phyloP scores from a whole-genome alignment of 345 rosid species.

The Citrus hindsii region DNA sequence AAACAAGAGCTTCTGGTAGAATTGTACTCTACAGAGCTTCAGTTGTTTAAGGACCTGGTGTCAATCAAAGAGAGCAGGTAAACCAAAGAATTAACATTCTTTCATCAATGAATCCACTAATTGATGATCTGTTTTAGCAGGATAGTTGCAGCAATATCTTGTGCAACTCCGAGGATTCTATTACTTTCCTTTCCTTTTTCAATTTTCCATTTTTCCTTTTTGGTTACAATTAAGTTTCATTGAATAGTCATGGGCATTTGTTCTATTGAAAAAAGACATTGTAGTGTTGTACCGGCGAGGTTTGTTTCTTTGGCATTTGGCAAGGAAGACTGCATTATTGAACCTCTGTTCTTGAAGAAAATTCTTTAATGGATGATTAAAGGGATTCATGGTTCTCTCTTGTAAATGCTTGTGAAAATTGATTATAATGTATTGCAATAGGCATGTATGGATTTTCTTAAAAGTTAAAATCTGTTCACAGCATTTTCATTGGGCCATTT shows the following conservation, averaged over 20 bases:
- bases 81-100: background rate
- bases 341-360: background rate
- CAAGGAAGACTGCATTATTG: background rate
- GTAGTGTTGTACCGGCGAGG: background rate
- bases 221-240: background rate
- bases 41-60: constrained; percentile 70
- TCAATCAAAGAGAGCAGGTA: constrained; percentile 70
- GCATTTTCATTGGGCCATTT: background rate
- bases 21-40: constrained; percentile 86
- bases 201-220: background rate
- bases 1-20: constrained; percentile 89
- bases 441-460: background rate
- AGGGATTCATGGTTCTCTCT: background rate
- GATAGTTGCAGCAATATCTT: background rate
- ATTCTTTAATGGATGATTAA: background rate
- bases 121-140: background rate
- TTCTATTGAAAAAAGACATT: background rate
- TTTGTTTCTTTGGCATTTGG: background rate
- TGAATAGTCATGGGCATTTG: background rate
- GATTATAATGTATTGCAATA: background rate
- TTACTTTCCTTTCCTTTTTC: background rate
- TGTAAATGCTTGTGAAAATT: background rate
- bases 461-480: background rate
- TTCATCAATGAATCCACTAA: background rate
- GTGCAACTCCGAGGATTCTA: background rate